These are phyloP conservation scores for Articulospora tetracladia DNA, from an alignment of 495 filamentous ascomycete species.

Conservation along the genomic window DNA sequence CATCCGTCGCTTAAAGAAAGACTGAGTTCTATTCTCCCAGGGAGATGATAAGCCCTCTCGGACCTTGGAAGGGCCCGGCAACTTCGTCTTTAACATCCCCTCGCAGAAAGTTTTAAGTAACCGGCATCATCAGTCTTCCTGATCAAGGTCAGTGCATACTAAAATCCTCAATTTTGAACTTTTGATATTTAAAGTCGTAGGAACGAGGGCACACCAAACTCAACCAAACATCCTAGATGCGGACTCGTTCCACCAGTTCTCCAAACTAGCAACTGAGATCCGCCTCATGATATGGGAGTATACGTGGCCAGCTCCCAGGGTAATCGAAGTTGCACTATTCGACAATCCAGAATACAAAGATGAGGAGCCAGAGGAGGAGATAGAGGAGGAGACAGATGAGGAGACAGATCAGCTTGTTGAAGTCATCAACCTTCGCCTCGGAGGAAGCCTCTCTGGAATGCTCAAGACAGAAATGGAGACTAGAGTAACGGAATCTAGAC, in stretches of 20 bases:
- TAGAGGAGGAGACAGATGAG: not conserved
- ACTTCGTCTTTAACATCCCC: too few species aligned
- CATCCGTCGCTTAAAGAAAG: too few species aligned
- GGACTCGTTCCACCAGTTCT: not conserved
- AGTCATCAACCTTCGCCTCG: slow-evolving; percentile 1
- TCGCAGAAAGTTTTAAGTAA: too few species aligned
- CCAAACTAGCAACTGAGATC: not conserved
- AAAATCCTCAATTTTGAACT: too few species aligned
- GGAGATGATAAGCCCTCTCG: too few species aligned
- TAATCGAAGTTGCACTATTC: not conserved
- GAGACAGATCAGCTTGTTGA: not conserved
- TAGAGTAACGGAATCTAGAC: not conserved
- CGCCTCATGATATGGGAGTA: slow-evolving; percentile 1
- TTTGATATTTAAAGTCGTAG: too few species aligned
- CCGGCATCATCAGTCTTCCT: too few species aligned
- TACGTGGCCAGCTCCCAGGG: not conserved
- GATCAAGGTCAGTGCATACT: too few species aligned
- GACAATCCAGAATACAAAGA: not conserved
- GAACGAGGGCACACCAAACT: not conserved
- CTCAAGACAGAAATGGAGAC: not conserved
- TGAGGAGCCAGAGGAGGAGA: too few species aligned
- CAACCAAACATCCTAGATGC: not conserved
- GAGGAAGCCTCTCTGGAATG: not conserved
- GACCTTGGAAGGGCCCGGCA: too few species aligned
- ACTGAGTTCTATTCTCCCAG: too few species aligned